Evolutionary conservation across 2,329 filamentous ascomycete genomes (phyloP).

Genomic region (Dactylellina leptospora): DNA sequence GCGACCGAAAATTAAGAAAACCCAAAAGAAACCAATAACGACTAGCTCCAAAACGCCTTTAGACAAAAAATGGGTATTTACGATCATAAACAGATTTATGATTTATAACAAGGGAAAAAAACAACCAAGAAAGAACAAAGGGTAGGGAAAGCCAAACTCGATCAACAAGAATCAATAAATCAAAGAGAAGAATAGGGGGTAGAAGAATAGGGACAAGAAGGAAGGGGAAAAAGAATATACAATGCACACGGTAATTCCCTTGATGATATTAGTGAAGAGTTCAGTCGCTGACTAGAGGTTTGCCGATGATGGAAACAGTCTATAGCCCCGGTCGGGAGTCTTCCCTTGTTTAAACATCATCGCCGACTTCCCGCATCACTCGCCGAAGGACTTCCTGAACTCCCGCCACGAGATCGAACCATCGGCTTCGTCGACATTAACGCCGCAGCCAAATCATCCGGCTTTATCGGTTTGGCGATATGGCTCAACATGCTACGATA

Average conservation of each 20-base stretch:
- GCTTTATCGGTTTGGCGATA: constrained; percentile 92
- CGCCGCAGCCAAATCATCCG: constrained; percentile 90
- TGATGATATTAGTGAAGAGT: background rate
- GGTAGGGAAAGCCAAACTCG: background rate
- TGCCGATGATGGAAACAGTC: too few relatives aligned
- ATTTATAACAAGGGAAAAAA: constrained; percentile 2
- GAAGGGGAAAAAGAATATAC: background rate
- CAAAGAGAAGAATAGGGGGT: background rate
- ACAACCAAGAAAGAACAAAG: background rate
- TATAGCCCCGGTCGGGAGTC: too few relatives aligned
- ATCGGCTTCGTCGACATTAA: constrained; percentile 63
- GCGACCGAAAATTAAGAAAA: constrained; percentile 17
- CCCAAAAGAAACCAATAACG: constrained; percentile 7
- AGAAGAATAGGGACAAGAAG: background rate
- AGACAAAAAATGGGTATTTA: constrained; percentile 42
- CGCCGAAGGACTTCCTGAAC: constrained; percentile 37
- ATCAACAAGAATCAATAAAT: constrained; percentile 6
- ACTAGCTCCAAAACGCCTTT: constrained; percentile 24
- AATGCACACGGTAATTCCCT: background rate
- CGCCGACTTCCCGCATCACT: constrained; percentile 43
- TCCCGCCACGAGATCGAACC: constrained; percentile 44
- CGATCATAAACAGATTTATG: constrained; percentile 9
- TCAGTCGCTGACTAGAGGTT: too few relatives aligned
- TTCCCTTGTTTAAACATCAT: constrained; percentile 1
- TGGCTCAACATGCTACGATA: constrained; percentile 99